A percentile compares a stretch with the other conserved stretches of the same genome.
Evolutionary conservation across 192 early-diverging fungal species (phyloP).

Genomic region (Coemansia sp.): DNA sequence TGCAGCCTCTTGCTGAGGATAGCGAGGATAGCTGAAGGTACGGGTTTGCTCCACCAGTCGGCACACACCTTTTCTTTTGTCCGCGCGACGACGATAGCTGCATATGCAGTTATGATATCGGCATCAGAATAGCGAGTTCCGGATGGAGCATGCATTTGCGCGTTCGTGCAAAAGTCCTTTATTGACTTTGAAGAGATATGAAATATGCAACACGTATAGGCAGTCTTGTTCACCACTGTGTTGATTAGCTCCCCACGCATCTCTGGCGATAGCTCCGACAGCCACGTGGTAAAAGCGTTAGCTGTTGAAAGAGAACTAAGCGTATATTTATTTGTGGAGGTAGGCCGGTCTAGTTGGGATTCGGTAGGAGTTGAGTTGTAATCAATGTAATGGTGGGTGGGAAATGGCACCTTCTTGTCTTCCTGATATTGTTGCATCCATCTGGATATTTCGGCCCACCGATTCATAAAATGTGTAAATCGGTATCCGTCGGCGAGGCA

Average conservation of each 20-base stretch:
- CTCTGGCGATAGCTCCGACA: slow-evolving; percentile 24
- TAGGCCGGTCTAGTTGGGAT: too few relatives aligned
- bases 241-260: background rate
- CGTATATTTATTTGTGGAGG: background rate
- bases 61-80: background rate
- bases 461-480: slow-evolving; percentile 17
- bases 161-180: background rate
- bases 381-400: background rate
- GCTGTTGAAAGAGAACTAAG: background rate
- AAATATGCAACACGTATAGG: background rate
- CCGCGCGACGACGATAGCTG: slow-evolving; percentile 10
- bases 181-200: slow-evolving; percentile 2
- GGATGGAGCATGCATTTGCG: background rate
- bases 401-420: background rate
- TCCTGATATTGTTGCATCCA: background rate
- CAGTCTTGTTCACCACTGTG: background rate
- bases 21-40: background rate
- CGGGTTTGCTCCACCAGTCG: background rate
- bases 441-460: slow-evolving; percentile 30
- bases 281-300: background rate
- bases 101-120: slow-evolving; percentile 20
- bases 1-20: background rate
- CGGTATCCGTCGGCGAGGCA: slow-evolving; percentile 19
- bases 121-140: slow-evolving; percentile 8
- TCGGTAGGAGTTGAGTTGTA: background rate